A percentile compares a stretch with the other conserved stretches of the same genome.
Conservation (phyloP, 768 basidiomycete genomes). For the Goffeauzyma gilvescens region DNA sequence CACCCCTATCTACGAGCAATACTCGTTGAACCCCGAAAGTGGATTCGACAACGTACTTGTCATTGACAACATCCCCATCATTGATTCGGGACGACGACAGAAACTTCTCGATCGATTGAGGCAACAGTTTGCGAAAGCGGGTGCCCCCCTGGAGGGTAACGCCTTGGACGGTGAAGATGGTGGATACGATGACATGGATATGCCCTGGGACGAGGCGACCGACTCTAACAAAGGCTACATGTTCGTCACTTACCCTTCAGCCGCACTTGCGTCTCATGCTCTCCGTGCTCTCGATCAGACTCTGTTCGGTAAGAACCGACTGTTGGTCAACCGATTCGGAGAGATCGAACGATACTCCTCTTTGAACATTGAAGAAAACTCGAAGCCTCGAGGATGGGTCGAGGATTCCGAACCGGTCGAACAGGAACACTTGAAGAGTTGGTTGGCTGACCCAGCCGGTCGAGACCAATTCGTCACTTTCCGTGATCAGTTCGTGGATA, state of each 20-base stretch:
- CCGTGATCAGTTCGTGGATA: slow-evolving; percentile 71
- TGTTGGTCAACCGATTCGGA: slow-evolving; percentile 66
- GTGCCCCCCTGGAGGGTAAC: slow-evolving; percentile 40
- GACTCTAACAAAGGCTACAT: slow-evolving; percentile 65
- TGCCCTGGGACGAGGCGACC: slow-evolving; percentile 68
- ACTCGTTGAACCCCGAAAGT: slow-evolving; percentile 63
- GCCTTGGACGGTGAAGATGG: slow-evolving; percentile 47
- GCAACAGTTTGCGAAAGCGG: slow-evolving; percentile 68
- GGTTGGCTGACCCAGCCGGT: slow-evolving; percentile 79
- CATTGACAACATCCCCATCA: slow-evolving; percentile 76
- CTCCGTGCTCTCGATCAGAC: slow-evolving; percentile 29
- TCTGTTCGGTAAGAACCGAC: slow-evolving; percentile 71
- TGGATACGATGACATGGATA: slow-evolving; percentile 54
- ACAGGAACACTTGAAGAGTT: slow-evolving; percentile 89
- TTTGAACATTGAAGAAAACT: slow-evolving; percentile 34
- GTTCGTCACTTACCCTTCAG: slow-evolving; percentile 41
- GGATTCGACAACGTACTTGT: slow-evolving; percentile 80
- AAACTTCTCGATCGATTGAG: slow-evolving; percentile 60
- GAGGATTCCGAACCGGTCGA: slow-evolving; percentile 16
- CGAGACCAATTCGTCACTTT: slow-evolving; percentile 93
- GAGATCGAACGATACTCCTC: slow-evolving; percentile 69
- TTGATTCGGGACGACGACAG: slow-evolving; percentile 68
- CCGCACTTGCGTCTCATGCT: slow-evolving; percentile 29
- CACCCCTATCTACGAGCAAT: slow-evolving; percentile 42
- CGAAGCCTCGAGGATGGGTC: slow-evolving; percentile 26